phyloP scores from a whole-genome alignment of 805 yeast species.

The Myxozyma vanderwaltii region DNA sequence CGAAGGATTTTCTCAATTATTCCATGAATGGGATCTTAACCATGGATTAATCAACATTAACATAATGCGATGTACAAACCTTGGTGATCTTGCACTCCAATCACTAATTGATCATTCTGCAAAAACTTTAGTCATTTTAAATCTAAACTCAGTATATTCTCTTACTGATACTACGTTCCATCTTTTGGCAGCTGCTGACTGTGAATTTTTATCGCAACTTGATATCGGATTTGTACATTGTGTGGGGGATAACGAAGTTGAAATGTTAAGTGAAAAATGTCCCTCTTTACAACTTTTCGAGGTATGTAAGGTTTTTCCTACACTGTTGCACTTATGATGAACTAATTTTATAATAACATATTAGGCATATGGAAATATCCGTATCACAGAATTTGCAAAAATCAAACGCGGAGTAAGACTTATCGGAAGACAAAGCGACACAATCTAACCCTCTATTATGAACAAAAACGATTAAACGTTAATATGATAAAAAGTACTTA shows the following conservation, averaged over 20 bases:
- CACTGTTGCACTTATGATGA: too few relatives aligned
- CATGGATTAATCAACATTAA: slow-evolving; percentile 62
- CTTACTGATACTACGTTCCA: slow-evolving; percentile 49
- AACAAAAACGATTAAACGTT: background rate
- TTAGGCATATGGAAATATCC: slow-evolving; percentile 49
- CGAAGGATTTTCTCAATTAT: slow-evolving; percentile 62
- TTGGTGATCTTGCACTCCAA: slow-evolving; percentile 64
- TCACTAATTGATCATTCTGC: slow-evolving; percentile 65
- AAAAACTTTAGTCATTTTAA: slow-evolving; percentile 65
- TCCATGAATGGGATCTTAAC: slow-evolving; percentile 53
- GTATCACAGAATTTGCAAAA: slow-evolving; percentile 59
- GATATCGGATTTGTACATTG: slow-evolving; percentile 81
- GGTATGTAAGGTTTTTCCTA: too few relatives aligned
- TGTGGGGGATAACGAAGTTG: slow-evolving; percentile 70
- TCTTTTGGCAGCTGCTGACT: slow-evolving; percentile 40
- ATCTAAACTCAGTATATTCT: slow-evolving; percentile 69
- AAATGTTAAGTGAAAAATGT: slow-evolving; percentile 59
- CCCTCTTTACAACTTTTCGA: slow-evolving; percentile 66
- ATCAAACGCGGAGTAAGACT: slow-evolving; percentile 58
- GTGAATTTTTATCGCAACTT: slow-evolving; percentile 63
- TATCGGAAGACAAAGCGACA: slow-evolving; percentile 74
- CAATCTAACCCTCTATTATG: slow-evolving; percentile 7
- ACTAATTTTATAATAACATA: background rate
- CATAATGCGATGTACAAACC: slow-evolving; percentile 63
- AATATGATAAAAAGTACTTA: too few relatives aligned